Evolutionary conservation across 2,329 filamentous ascomycete species (phyloP).

Genomic region (Fusarium sp.): DNA sequence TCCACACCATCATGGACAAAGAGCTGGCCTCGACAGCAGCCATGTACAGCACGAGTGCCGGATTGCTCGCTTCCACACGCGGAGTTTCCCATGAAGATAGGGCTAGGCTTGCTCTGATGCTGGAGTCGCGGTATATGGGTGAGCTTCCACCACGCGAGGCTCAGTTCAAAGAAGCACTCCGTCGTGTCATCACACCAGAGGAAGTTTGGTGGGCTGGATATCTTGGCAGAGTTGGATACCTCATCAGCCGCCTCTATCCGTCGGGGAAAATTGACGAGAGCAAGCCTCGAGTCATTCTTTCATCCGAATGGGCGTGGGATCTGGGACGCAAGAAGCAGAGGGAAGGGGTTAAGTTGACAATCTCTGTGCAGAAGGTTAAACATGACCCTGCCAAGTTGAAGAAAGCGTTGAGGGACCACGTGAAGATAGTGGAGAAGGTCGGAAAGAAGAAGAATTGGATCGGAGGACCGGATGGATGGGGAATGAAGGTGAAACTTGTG

Average conservation of each 20-base stretch:
- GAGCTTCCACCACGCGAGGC: slow-evolving; percentile 69
- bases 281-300: slow-evolving; percentile 55
- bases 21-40: slow-evolving; percentile 69
- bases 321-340: slow-evolving; percentile 55
- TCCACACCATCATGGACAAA: slow-evolving; percentile 61
- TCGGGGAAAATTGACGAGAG: slow-evolving; percentile 60
- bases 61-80: slow-evolving; percentile 70
- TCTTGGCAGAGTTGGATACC: slow-evolving; percentile 67
- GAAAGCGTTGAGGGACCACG: slow-evolving; percentile 54
- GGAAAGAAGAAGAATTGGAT: slow-evolving; percentile 71
- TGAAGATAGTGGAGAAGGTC: slow-evolving; percentile 61
- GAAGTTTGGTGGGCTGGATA: slow-evolving; percentile 75
- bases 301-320: slow-evolving; percentile 54
- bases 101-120: slow-evolving; percentile 69
- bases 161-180: slow-evolving; percentile 64
- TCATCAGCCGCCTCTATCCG: slow-evolving; percentile 71
- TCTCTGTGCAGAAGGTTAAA: slow-evolving; percentile 55
- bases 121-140: slow-evolving; percentile 73
- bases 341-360: slow-evolving; percentile 56
- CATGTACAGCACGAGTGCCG: slow-evolving; percentile 72
- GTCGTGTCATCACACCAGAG: slow-evolving; percentile 63
- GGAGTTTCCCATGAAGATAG: slow-evolving; percentile 72
- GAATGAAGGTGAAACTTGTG: slow-evolving; percentile 51
- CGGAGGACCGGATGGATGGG: slow-evolving; percentile 45
- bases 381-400: slow-evolving; percentile 54